A percentile compares a stretch with the other conserved stretches of the same genome.
Evolutionary conservation across 2,329 filamentous ascomycete species (phyloP).

Genomic region (Phaeophleospora eucalypticola): DNA sequence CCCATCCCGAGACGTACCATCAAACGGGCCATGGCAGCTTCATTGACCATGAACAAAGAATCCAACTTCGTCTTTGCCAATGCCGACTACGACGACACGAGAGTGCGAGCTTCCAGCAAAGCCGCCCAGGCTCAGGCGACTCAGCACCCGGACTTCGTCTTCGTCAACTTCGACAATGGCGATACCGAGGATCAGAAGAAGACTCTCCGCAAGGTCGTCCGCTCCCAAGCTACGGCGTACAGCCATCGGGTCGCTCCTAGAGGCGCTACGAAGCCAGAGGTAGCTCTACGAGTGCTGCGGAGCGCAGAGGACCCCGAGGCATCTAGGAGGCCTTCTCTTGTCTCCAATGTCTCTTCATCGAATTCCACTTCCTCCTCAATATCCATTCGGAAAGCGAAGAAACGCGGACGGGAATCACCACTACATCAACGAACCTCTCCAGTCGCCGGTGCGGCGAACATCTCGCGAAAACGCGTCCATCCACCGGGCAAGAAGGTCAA

Average conservation of each 20-base stretch:
- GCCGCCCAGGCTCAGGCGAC: slow-evolving; percentile 10
- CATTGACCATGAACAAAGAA: background rate
- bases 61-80: slow-evolving; percentile 18
- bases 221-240: slow-evolving; percentile 20
- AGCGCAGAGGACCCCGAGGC: slow-evolving; percentile 4
- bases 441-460: slow-evolving; percentile 2
- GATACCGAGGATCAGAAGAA: slow-evolving; percentile 13
- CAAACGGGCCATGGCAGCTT: too few species aligned
- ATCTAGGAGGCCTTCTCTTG: background rate
- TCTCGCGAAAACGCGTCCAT: slow-evolving; percentile 3
- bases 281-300: slow-evolving; percentile 6
- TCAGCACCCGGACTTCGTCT: slow-evolving; percentile 16
- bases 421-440: background rate
- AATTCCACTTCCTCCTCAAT: background rate
- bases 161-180: slow-evolving; percentile 15
- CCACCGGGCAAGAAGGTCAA: background rate
- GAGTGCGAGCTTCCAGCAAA: slow-evolving; percentile 8
- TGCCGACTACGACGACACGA: slow-evolving; percentile 16
- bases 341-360: background rate
- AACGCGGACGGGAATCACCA: background rate
- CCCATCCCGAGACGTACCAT: too few species aligned
- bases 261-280: slow-evolving; percentile 13
- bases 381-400: background rate
- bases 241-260: slow-evolving; percentile 17
- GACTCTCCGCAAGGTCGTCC: slow-evolving; percentile 14